phyloP scores from a whole-genome alignment of 495 filamentous ascomycete species.

The Neurospora sp. region DNA sequence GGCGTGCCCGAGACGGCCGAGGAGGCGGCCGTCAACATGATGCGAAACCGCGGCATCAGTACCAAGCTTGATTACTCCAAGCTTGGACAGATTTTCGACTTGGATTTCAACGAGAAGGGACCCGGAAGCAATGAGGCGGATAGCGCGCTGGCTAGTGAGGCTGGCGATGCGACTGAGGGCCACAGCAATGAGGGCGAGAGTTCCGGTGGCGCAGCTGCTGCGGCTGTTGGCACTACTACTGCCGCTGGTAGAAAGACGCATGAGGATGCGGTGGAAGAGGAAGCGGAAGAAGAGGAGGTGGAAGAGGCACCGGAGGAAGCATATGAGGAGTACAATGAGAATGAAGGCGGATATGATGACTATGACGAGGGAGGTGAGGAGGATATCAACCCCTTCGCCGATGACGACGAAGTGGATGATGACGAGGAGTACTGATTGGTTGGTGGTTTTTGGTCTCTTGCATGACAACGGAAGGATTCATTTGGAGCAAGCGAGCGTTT shows the following conservation, averaged over 20 bases:
- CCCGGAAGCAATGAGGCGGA: conserved; percentile 22
- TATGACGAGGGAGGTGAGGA: conserved; percentile 21
- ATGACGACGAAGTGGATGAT: conserved; percentile 6
- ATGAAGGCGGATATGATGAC: conserved; percentile 17
- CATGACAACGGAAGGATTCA: not conserved
- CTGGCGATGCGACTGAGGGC: not conserved
- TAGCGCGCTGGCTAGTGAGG: not conserved
- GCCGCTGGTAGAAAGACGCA: not conserved
- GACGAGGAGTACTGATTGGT: conserved; percentile 9
- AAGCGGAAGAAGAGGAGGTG: conserved; percentile 5
- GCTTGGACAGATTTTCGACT: conserved; percentile 41
- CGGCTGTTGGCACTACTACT: not conserved
- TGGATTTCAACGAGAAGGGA: conserved; percentile 17
- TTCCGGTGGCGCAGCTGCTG: not conserved
- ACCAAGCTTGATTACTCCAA: conserved; percentile 80
- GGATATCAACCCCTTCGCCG: conserved; percentile 17
- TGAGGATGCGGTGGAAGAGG: not conserved
- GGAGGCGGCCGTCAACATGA: conserved; percentile 64
- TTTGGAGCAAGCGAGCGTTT: not conserved
- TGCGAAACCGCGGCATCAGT: conserved; percentile 60
- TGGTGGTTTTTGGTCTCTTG: not conserved
- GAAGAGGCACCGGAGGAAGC: conserved; percentile 14
- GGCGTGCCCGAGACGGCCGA: conserved; percentile 43
- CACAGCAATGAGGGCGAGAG: not conserved
- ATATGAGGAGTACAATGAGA: conserved; percentile 13